Evolutionary conservation across 2,329 filamentous ascomycete genomes (phyloP), one percentile per base, ranked within the genome.

Genomic region (Pochonia chlamydosporia): DNA sequence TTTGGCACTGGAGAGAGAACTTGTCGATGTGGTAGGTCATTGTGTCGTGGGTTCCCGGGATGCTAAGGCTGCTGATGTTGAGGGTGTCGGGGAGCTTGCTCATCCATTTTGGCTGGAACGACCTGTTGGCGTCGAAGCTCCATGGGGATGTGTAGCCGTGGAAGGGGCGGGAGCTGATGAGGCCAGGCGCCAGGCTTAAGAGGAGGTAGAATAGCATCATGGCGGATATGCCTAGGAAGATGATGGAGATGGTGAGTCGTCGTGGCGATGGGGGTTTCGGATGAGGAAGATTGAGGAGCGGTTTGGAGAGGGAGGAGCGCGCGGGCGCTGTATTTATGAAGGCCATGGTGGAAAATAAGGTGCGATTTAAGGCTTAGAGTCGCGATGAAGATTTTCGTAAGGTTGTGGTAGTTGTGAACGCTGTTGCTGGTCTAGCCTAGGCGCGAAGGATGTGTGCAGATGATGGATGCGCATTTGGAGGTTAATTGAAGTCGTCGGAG

Each of bases 31-130:
- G 56, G 52, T 70, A 73, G 16, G 75, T 76, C 69, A 78, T 70
- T 21, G 74, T 76, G 57, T 78, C 74, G 60, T 78, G 74, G 2
- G 74, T 76, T 25, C 75, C 75, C 0, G 74, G 75, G 49, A 78
- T 68, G 40, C 72, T 74, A 36, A 78, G 63, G 43, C 59, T 65
- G 26, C 71, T 64, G 28, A 78, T 58, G 40, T 59, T 62, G 30
- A 64, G 59, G 23, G 59, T 51, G 57, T 75, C 69, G 24, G 70
- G 69, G 10, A 76, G 56, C 6, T 43, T 43, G 18, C 59, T 59
- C 73, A 75, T 75, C 73, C 73, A 76, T 31, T 51, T 45, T 6
- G 65, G 57, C 26, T 66, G 57, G 36, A 60, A 52, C 28, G 59
- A 56, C 25, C 52, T 52, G 49, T 64, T 55, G 31, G 65, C 59